Conservation (phyloP, 768 basidiomycete species). For the Fomitopsis pulvina region DNA sequence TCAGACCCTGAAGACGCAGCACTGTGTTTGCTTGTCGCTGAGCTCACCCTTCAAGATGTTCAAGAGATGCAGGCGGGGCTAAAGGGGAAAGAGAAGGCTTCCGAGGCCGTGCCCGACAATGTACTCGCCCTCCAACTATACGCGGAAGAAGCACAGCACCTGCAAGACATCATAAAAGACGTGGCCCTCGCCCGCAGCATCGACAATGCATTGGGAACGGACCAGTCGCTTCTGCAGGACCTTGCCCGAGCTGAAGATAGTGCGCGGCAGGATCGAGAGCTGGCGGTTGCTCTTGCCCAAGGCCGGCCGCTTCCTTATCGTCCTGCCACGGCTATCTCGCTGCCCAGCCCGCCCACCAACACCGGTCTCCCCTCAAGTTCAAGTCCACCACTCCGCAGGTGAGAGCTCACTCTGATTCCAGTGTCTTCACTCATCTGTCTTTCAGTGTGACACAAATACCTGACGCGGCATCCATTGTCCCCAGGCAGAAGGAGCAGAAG, state of each 20-base stretch:
- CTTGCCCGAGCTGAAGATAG: constrained; percentile 9
- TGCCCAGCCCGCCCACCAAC: too few species aligned
- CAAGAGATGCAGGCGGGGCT: constrained; percentile 1
- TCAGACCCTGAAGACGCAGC: too few species aligned
- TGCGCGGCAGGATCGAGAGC: constrained; percentile 13
- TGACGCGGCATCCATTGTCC: too few species aligned
- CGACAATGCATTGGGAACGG: constrained; percentile 15
- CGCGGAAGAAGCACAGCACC: constrained; percentile 19
- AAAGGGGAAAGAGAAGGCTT: constrained; percentile 13
- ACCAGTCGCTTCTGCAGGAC: constrained; percentile 14
- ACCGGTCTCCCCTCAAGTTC: too few species aligned
- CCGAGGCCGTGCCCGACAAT: constrained; percentile 15
- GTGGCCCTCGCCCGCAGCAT: constrained; percentile 20
- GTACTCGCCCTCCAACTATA: constrained; percentile 22
- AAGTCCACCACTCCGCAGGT: too few species aligned
- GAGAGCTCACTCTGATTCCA: too few species aligned
- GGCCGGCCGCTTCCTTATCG: neutral
- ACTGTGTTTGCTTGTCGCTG: too few species aligned
- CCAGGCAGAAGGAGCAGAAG: too few species aligned
- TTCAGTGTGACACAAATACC: too few species aligned
- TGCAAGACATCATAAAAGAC: constrained; percentile 14
- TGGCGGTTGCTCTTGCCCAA: constrained; percentile 9
- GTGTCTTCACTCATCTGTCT: too few species aligned
- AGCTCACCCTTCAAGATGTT: constrained; percentile 1
- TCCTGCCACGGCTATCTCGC: too few species aligned